Evolutionary conservation across 2,329 filamentous ascomycete genomes (phyloP).

Genomic region (Volutella citrinella): DNA sequence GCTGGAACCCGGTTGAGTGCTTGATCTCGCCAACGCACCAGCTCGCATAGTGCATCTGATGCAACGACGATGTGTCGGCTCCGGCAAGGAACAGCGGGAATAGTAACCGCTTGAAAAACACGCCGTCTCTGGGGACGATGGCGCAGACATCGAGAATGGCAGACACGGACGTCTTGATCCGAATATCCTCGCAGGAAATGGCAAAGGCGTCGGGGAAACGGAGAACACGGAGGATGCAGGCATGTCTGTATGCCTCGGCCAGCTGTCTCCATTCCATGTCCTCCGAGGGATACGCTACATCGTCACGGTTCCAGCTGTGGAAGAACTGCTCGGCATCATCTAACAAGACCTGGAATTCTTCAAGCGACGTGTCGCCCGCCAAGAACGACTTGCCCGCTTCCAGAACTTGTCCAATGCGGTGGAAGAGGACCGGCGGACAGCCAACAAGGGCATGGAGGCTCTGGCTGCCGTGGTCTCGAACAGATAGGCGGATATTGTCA

Average conservation of each 20-base stretch:
- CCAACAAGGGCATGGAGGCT: conserved; percentile 25
- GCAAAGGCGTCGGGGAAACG: conserved; percentile 24
- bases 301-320: conserved; percentile 21
- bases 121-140: conserved; percentile 14
- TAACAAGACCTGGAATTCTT: conserved; percentile 14
- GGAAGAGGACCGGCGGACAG: conserved; percentile 24
- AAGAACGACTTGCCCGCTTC: conserved; percentile 18
- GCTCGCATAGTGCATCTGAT: conserved; percentile 25
- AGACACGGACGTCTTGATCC: conserved; percentile 20
- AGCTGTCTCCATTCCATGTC: conserved; percentile 26
- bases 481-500: conserved; percentile 19
- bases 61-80: conserved; percentile 18
- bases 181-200: conserved; percentile 18
- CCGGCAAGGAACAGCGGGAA: conserved; percentile 28
- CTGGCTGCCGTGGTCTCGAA: conserved; percentile 18
- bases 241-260: conserved; percentile 28
- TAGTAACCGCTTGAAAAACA: conserved; percentile 25
- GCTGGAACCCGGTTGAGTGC: conserved; percentile 21
- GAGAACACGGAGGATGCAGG: conserved; percentile 24
- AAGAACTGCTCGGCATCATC: conserved; percentile 21
- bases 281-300: conserved; percentile 22
- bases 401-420: conserved; percentile 21
- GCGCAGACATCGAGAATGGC: conserved; percentile 25
- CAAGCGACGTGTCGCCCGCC: background rate
- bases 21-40: conserved; percentile 24